Evolutionary conservation across 495 filamentous ascomycete species (phyloP), one percentile per base, ranked within the genome.

Genomic region (Trichoderma virens): DNA sequence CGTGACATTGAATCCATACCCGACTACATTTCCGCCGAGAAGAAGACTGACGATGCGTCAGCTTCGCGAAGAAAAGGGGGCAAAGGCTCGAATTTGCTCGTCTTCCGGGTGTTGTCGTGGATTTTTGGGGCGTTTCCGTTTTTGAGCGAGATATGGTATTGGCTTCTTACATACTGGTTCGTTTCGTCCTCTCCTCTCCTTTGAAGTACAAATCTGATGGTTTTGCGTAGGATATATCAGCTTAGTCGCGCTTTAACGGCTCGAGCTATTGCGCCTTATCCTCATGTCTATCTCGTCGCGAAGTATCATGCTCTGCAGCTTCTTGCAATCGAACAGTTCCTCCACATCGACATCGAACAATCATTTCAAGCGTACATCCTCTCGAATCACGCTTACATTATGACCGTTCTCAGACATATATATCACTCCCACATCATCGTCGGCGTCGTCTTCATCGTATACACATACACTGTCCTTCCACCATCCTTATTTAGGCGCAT

Each of bases 381-480:
- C 25, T 4, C 23, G 8, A 9, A 30, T 8, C 25, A 28, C 20
- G 3, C 51, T 7, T 28, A 27, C 23, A 2, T 56, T 8, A 56
- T 56, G 51, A 20, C 51, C 2, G 0, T 30, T 8, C 51, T 56
- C 14, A 20, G 25, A 2, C 13, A 56, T 23, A 27, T 56, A 5
- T 56, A 56, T 23, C 51, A 56, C 23, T 56, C 51, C 23, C 51
- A 56, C 51, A 56, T 56, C 51, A 56, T 56, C 51, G 27, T 56
- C 51, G 51, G 51, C 51, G 51, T 56, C 51, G 27, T 56, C 51
- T 56, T 56, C 25, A 56, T 56, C 4, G 7, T 56, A 13, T 56
- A 56, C 25, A 30, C 51, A 1, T 56, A 56, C 51, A 56, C 51
- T 7, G 25, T 56, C 1, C 51, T 56, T 7, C 51, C 51, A 2